These are phyloP conservation scores for Yamadazyma sp. DNA, from an alignment of 1,139 yeast species.

Conservation along the genomic window DNA sequence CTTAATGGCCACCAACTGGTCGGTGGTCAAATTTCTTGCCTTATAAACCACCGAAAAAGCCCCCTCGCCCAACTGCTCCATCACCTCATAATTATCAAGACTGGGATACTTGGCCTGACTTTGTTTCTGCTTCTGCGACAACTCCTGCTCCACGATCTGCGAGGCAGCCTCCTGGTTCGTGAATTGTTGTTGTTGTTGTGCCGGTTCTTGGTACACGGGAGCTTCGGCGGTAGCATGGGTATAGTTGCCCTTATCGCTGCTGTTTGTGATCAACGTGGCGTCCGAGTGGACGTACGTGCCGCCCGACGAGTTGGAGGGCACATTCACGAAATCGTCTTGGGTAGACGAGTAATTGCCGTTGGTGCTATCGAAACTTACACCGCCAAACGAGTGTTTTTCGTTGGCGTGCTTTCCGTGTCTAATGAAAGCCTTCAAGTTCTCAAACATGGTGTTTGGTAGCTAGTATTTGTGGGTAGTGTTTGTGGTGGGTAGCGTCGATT, in stretches of 20 bases:
- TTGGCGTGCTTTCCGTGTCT: constrained; percentile 82
- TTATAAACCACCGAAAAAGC: constrained; percentile 88
- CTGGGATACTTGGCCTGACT: constrained; percentile 44
- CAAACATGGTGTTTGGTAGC: constrained; percentile 32
- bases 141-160: constrained; percentile 65
- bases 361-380: background rate
- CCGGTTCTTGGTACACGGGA: background rate
- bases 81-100: constrained; percentile 50
- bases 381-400: constrained; percentile 24
- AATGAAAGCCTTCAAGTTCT: constrained; percentile 74
- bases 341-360: constrained; percentile 1
- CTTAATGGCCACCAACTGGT: constrained; percentile 68
- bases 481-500: background rate
- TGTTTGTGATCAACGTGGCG: constrained; percentile 6
- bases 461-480: background rate
- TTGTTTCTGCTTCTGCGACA: constrained; percentile 30
- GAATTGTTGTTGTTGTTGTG: constrained; percentile 14
- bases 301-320: constrained; percentile 6
- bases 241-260: background rate
- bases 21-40: constrained; percentile 49
- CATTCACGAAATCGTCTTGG: constrained; percentile 7
- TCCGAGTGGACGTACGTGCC: constrained; percentile 7
- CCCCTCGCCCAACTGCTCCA: constrained; percentile 84
- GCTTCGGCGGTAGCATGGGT: no score
- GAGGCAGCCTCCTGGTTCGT: constrained; percentile 53